Evolutionary conservation across 2,329 filamentous ascomycete genomes (phyloP).

Genomic region (Bipolaris cookei): DNA sequence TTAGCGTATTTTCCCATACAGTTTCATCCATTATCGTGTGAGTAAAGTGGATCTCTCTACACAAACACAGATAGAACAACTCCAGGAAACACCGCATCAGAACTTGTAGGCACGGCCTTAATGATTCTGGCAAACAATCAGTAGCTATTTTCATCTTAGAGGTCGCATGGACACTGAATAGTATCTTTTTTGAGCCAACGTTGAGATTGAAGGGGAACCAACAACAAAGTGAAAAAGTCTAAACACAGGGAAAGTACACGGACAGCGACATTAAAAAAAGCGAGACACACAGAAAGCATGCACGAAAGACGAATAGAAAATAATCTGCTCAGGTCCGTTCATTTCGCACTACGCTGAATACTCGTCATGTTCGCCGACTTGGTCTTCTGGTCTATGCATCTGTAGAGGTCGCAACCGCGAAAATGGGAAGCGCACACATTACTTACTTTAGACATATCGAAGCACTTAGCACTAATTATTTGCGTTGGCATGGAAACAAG

Average conservation of each 20-base stretch:
- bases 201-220: background rate
- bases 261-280: background rate
- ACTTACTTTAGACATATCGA: background rate
- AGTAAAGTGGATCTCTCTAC: background rate
- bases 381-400: background rate
- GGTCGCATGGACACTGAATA: background rate
- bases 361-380: background rate
- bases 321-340: background rate
- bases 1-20: too few species aligned
- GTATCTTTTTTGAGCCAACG: background rate
- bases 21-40: background rate
- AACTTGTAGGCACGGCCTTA: background rate
- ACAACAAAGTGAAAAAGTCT: background rate
- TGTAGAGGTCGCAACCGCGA: background rate
- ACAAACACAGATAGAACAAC: background rate
- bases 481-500: too few species aligned
- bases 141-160: background rate
- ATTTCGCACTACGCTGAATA: background rate
- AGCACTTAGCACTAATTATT: background rate
- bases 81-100: too few species aligned
- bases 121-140: background rate
- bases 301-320: too few species aligned
- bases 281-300: background rate
- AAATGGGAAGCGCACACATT: background rate
- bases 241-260: background rate